These are phyloP conservation scores for Geranium brycei DNA, from an alignment of 345 rosid genomes.

Conservation along the genomic window DNA sequence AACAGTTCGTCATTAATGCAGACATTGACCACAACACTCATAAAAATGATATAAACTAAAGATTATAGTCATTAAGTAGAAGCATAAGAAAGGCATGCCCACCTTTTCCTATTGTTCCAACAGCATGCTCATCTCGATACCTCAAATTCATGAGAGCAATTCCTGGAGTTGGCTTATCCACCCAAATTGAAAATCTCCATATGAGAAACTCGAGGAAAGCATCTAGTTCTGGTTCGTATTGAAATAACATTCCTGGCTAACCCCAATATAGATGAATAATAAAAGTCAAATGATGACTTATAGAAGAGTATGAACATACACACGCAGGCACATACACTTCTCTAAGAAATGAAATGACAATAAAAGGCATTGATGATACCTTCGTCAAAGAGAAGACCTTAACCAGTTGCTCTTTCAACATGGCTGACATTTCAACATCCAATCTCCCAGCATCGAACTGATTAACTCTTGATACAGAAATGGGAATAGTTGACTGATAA, in stretches of 20 bases:
- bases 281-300: conserved; percentile 14
- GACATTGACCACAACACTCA: no score
- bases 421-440: conserved; percentile 91
- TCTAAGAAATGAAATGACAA: not conserved
- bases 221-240: conserved; percentile 97
- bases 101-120: conserved; percentile 42
- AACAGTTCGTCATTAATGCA: not conserved
- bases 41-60: not conserved
- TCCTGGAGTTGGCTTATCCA: conserved; percentile 98
- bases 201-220: conserved; percentile 98
- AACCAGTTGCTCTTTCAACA: conserved; percentile 90
- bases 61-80: conserved; percentile 2
- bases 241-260: conserved; percentile 99
- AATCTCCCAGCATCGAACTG: conserved; percentile 91
- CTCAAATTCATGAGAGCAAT: conserved; percentile 86
- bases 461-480: conserved; percentile 83
- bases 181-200: conserved; percentile 99
- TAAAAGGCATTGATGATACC: conserved; percentile 27
- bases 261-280: conserved; percentile 28
- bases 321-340: not conserved
- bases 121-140: conserved; percentile 69
- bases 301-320: not conserved
- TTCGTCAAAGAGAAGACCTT: conserved; percentile 85
- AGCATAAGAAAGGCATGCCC: conserved; percentile 9
- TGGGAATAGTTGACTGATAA: conserved; percentile 43